Evolutionary conservation across 1,139 yeast genomes (phyloP).

Genomic region (Suhomyces wounanorum): DNA sequence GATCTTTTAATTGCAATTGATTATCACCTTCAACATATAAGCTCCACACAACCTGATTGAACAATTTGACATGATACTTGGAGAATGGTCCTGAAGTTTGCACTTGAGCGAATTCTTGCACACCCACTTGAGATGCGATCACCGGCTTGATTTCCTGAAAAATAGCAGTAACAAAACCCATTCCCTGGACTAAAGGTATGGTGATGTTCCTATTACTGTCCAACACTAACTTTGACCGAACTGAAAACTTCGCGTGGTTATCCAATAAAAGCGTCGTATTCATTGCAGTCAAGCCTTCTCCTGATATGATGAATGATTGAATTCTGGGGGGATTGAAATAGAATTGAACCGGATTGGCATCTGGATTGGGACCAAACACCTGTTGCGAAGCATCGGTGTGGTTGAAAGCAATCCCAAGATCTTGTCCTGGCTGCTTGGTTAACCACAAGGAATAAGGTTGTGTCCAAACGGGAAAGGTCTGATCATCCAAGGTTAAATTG

Average conservation of each 20-base stretch:
- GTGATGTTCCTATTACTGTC: constrained; percentile 24
- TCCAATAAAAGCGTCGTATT: constrained; percentile 26
- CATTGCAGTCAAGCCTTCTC: constrained; percentile 27
- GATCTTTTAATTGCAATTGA: constrained; percentile 46
- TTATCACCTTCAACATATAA: constrained; percentile 41
- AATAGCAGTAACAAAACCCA: constrained; percentile 70
- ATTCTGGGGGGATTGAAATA: constrained; percentile 51
- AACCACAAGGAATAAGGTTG: constrained; percentile 51
- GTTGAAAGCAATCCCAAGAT: constrained; percentile 45
- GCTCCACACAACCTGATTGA: constrained; percentile 47
- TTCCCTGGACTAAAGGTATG: constrained; percentile 53
- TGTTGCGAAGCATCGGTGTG: constrained; percentile 45
- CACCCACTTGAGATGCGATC: constrained; percentile 64
- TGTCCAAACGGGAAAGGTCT: constrained; percentile 50
- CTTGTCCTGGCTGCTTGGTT: constrained; percentile 40
- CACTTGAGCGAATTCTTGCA: constrained; percentile 43
- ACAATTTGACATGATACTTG: constrained; percentile 38
- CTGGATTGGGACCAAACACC: constrained; percentile 48
- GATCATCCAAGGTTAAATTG: constrained; percentile 46
- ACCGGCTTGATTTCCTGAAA: constrained; percentile 57
- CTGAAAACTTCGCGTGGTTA: constrained; percentile 39
- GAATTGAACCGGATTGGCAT: constrained; percentile 40
- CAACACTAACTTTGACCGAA: constrained; percentile 27
- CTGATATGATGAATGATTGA: constrained; percentile 44
- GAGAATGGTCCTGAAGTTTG: constrained; percentile 21